Evolutionary conservation across 768 basidiomycete genomes (phyloP).

Genomic region (Kwoniella heveanensis): DNA sequence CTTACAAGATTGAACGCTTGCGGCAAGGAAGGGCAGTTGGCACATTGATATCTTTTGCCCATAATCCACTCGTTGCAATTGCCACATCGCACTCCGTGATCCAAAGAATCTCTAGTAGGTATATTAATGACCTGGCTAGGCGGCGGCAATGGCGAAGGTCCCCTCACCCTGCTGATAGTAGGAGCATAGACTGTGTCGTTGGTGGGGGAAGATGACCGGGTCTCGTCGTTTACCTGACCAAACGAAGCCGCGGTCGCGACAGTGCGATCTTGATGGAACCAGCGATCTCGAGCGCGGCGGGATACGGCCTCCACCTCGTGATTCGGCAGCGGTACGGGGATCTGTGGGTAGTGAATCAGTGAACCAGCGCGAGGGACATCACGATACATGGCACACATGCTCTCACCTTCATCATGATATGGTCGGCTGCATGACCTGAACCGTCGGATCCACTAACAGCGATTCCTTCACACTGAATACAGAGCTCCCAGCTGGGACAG

Average conservation of each 20-base stretch:
- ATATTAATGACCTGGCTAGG: neutral
- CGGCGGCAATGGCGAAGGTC: slow-evolving; percentile 1
- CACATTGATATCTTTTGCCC: slow-evolving; percentile 85
- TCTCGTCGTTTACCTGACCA: neutral
- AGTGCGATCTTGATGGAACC: slow-evolving; percentile 75
- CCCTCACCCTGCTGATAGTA: slow-evolving; percentile 8
- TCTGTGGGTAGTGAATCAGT: slow-evolving; percentile 61
- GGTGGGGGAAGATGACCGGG: slow-evolving; percentile 64
- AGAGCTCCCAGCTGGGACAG: slow-evolving; percentile 63
- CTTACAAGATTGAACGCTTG: slow-evolving; percentile 73
- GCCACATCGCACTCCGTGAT: slow-evolving; percentile 42
- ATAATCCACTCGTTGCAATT: slow-evolving; percentile 60
- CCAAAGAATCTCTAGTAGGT: slow-evolving; percentile 34
- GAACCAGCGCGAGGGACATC: too few species aligned
- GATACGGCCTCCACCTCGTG: slow-evolving; percentile 76
- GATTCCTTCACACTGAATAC: slow-evolving; percentile 52
- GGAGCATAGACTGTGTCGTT: slow-evolving; percentile 67
- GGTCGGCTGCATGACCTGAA: slow-evolving; percentile 57
- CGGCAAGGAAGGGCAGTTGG: slow-evolving; percentile 78
- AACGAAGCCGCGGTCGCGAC: slow-evolving; percentile 61
- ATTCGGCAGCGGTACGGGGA: slow-evolving; percentile 77
- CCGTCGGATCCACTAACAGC: slow-evolving; percentile 23
- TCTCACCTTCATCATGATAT: slow-evolving; percentile 89
- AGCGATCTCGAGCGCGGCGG: slow-evolving; percentile 70
- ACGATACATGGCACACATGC: neutral